Evolutionary conservation across 139 green algal species (phyloP), one percentile per base, ranked within the genome.

Genomic region (Eudorina sp.): DNA sequence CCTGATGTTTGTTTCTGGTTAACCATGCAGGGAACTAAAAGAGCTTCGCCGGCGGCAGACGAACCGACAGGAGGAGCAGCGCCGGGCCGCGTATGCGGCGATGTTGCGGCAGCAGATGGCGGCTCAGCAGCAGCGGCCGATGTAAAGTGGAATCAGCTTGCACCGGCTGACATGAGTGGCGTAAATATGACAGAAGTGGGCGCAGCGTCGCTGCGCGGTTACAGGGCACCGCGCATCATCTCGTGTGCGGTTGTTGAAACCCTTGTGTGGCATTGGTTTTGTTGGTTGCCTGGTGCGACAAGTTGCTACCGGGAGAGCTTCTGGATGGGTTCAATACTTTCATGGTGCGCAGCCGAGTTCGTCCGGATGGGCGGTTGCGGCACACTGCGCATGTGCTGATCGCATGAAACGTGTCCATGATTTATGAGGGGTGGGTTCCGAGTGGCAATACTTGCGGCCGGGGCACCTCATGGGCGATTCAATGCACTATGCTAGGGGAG

Each of bases 61-160:
- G 31, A 91, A 94, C n/a, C 93, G 95, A 29, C 91, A 95, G 85
- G 97, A 99, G 89, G 95, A 98, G 78, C 88, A 97, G 89, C 93
- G 97, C 31, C 94, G 97, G 41, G 89, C 89, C 19, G 94, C 94
- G 4, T 98, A 98, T 86, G 85, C 95, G 36, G 88, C 92, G 40
- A 99, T 99, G 96, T 88, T 98, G 90, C 90, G 93, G 18, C 84
- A 96, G n/a, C 93, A 96, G 77, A 62, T 90, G 48, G 51, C 36
- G 46, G 48, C 64, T 18, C 82, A 88, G 82, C 27, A 46, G 60
- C 41, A 31, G 29, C 79, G 79, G 79, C 79, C 79, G 18, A 86
- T 86, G 79, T 86, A 76, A 62, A 16, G 76, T 75, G 36, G 66
- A 75, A 27, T 21, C n/a, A 62, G 23, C 73, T 81, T 75, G 25